Base-by-base conservation (phyloP, 768 basidiomycete species). In the Strobilomyces dryophilus region DNA sequence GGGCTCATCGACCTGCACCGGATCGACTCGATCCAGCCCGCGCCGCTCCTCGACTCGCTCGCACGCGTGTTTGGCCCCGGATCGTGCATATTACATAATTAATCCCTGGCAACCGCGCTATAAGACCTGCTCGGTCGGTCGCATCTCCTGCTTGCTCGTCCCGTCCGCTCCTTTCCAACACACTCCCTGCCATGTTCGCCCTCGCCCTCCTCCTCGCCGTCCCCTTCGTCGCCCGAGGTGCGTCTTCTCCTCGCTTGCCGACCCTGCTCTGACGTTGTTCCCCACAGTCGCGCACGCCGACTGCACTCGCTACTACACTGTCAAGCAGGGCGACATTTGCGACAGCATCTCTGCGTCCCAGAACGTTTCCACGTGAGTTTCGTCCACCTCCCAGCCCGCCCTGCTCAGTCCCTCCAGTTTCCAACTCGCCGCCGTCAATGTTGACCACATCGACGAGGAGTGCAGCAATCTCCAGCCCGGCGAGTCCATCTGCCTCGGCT, bases 21-120 rank as follows among this genome's bases (percentile, higher is more conserved):
- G 44, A 73, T 92, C 45, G 80, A 91, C 63, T 84, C 84, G n/a
- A 90, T 92, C 44, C 79, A 83, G 42, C 89, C 89, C 0, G 83
- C 84, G 1, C 89, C 89, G 2, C 71, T 89, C 1, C 72, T 78
- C 17, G 59, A 63, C 10, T 67, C 68, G 17, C 54, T 76, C 11
- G 56, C 50, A 36, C 59, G 50, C 7, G 37, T 61, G 15, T 69
- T 70, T 26, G 67, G 67, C 0, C 45, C 24, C 4, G 24, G 24
- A 24, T 24, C 29, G 29, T 37, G n/a, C 12, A 17, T 52, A 52
- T 62, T 62, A 62, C 21, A 15, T 62, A 63, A 59, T 51, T 36
- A 15, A 27, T 26, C 26, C 14, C 14, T 40, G 47, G 51, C 53
- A 53, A 56, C 55, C 52, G 44, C 17, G 4, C 3, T 56, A 57